Percentiles rank a stretch among this genome's conserved stretches.
Conservation (phyloP, 257 asterid genomes). For the Solanum etuberosum region DNA sequence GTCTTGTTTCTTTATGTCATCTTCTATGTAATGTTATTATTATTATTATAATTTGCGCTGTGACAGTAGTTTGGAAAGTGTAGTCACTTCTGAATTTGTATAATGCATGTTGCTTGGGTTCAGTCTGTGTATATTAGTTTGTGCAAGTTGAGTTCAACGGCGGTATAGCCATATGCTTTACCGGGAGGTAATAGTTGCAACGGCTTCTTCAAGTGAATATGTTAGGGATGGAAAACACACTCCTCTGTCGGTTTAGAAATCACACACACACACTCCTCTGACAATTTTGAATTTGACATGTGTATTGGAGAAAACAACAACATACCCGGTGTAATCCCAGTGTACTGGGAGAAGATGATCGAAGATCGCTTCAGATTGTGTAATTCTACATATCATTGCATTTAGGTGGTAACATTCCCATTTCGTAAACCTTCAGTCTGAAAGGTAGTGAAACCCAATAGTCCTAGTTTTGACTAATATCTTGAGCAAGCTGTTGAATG, state of each 20-base stretch:
- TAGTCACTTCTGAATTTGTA: not conserved
- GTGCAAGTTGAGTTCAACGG: not conserved
- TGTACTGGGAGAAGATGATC: not conserved
- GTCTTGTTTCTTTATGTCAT: not conserved
- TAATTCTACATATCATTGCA: not conserved
- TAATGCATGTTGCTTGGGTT: not conserved
- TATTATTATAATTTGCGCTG: not conserved
- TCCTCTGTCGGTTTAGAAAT: not conserved
- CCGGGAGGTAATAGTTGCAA: not conserved
- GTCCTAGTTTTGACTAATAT: not conserved
- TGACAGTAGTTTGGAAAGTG: not conserved
- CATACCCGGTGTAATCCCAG: not conserved
- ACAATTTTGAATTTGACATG: not conserved
- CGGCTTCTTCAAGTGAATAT: not conserved
- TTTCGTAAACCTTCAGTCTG: not conserved
- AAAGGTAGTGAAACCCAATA: not conserved
- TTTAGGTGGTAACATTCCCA: not conserved
- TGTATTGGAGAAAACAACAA: not conserved
- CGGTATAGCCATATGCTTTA: not conserved
- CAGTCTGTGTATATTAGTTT: not conserved
- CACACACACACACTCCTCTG: not conserved
- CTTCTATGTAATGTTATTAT: not conserved
- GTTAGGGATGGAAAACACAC: not conserved
- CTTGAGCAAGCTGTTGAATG: not conserved
- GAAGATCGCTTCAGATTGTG: not conserved